A percentile compares a stretch with the other conserved stretches of the same genome.
phyloP scores from a whole-genome alignment of 257 asterid genomes.

The Buddleja alternifolia region DNA sequence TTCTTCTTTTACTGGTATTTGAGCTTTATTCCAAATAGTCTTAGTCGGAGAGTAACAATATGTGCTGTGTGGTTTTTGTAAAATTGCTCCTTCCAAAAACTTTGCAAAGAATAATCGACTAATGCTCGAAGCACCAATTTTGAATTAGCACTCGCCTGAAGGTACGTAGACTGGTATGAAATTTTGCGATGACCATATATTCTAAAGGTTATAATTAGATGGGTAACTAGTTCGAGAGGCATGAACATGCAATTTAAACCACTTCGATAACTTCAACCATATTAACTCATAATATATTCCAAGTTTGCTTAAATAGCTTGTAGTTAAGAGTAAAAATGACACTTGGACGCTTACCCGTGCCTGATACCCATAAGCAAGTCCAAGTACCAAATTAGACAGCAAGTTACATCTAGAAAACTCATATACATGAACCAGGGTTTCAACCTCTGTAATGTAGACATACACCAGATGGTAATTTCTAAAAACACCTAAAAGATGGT shows the following conservation, averaged over 20 bases:
- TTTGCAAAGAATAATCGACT: not conserved
- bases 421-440: constrained; percentile 8
- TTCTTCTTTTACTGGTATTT: not conserved
- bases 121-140: not conserved
- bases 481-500: not conserved
- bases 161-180: not conserved
- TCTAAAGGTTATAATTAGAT: not conserved
- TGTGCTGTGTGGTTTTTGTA: not conserved
- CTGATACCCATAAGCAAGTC: not conserved
- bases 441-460: not conserved
- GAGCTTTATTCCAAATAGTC: not conserved
- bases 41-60: not conserved
- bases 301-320: not conserved
- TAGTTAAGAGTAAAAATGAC: not conserved
- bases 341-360: not conserved
- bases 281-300: not conserved
- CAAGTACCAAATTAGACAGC: not conserved
- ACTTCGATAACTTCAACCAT: not conserved
- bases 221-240: not conserved
- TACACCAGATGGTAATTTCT: not conserved
- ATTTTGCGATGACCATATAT: not conserved
- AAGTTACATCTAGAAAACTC: not conserved
- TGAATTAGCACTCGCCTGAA: not conserved
- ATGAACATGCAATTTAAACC: not conserved
- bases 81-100: not conserved